Evolutionary conservation across 106 monocot species (phyloP).

Genomic region (Platanthera zijinensis): DNA sequence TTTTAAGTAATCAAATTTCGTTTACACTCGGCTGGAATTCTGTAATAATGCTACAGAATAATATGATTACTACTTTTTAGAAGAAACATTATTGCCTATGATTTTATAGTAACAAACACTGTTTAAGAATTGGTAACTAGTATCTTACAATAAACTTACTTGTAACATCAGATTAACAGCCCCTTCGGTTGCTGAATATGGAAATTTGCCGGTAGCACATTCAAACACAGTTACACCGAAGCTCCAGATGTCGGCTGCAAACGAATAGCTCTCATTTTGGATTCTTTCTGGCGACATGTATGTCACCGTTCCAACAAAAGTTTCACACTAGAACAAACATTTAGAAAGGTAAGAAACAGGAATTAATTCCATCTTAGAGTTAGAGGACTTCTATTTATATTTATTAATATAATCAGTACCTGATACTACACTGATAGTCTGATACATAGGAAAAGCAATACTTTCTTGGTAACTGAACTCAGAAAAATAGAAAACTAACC

Average conservation of each 20-base stretch:
- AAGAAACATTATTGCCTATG: neutral
- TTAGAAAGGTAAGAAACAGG: constrained; percentile 8
- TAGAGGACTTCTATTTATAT: neutral
- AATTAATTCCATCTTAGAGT: neutral
- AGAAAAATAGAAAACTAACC: constrained; percentile 34
- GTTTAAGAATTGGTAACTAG: neutral
- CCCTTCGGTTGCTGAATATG: constrained; percentile 83
- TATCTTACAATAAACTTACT: constrained; percentile 31
- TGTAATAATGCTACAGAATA: neutral
- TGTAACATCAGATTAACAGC: constrained; percentile 97
- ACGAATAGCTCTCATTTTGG: constrained; percentile 83
- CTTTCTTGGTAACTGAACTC: neutral
- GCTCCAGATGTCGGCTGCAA: constrained; percentile 98
- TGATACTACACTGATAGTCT: neutral
- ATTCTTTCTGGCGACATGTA: constrained; percentile 99
- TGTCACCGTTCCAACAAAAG: constrained; percentile 97
- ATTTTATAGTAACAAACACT: neutral
- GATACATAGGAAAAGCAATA: neutral
- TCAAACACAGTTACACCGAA: constrained; percentile 83
- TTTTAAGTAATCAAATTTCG: neutral
- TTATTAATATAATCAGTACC: neutral
- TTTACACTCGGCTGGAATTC: neutral
- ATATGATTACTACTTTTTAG: neutral
- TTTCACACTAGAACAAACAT: constrained; percentile 72
- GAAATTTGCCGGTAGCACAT: constrained; percentile 94